phyloP scores from a whole-genome alignment of 495 filamentous ascomycete genomes.

The Penicillium lagena region DNA sequence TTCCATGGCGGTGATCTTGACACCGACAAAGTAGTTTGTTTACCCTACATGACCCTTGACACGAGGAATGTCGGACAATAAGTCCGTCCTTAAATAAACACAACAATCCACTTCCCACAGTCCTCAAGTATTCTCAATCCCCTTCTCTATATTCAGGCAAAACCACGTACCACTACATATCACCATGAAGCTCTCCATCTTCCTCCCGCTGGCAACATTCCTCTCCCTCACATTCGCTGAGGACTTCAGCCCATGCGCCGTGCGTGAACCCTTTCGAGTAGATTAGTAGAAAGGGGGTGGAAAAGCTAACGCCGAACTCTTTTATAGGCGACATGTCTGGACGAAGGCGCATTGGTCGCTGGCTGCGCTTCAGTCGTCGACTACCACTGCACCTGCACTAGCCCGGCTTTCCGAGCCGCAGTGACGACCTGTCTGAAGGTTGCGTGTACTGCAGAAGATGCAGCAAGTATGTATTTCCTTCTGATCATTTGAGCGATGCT shows the following conservation, averaged over 20 bases:
- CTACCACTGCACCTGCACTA: constrained; percentile 13
- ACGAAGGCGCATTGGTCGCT: constrained; percentile 8
- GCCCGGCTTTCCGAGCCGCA: constrained; percentile 11
- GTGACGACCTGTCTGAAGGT: constrained; percentile 8
- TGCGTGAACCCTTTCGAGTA: background rate
- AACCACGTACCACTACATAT: background rate
- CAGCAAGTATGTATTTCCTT: constrained; percentile 4
- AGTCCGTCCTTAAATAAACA: background rate
- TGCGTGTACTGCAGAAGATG: constrained; percentile 10
- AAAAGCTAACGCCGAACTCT: constrained; percentile 1
- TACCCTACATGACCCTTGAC: background rate
- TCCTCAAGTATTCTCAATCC: background rate
- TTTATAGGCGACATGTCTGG: constrained; percentile 10
- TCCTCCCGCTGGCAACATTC: constrained; percentile 18
- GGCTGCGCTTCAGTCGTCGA: constrained; percentile 13
- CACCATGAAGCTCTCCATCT: constrained; percentile 23
- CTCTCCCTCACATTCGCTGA: constrained; percentile 13
- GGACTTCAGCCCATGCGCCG: constrained; percentile 11
- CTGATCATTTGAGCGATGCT: background rate
- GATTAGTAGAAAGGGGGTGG: background rate
- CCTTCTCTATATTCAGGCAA: background rate
- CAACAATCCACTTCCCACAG: background rate
- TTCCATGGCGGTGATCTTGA: background rate
- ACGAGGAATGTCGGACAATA: background rate
- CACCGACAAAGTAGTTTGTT: background rate